These are phyloP conservation scores for Podospora pseudocomata DNA, from an alignment of 495 filamentous ascomycete species.

Conservation along the genomic window DNA sequence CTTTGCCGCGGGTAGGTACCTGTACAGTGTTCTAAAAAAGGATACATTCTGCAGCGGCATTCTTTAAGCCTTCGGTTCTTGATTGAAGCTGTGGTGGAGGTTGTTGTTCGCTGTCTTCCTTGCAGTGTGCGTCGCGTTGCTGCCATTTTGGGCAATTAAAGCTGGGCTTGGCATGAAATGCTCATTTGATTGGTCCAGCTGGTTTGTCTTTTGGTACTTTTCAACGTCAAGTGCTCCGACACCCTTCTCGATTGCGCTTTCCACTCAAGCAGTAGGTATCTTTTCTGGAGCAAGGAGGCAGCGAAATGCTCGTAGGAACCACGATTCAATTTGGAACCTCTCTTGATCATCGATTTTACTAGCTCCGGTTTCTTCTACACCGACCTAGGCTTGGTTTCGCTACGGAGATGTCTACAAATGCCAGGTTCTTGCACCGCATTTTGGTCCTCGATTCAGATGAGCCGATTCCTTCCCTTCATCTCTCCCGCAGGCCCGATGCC, in stretches of 20 bases:
- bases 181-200: background rate
- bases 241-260: no score
- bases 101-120: background rate
- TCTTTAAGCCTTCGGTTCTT: background rate
- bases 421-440: background rate
- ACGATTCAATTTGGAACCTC: no score
- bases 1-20: background rate
- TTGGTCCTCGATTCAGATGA: background rate
- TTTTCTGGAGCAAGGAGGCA: no score
- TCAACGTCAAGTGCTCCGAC: background rate
- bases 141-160: background rate
- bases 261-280: no score
- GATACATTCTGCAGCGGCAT: background rate
- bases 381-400: no score
- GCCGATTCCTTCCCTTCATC: background rate
- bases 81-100: background rate
- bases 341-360: no score
- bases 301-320: no score
- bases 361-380: no score
- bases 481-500: background rate
- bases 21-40: slow-evolving; percentile 4
- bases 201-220: background rate
- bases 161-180: background rate
- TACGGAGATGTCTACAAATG: background rate
- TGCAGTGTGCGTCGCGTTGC: background rate